Conservation (phyloP, 148 eudicot species). For the Fagopyrum esculentum region DNA sequence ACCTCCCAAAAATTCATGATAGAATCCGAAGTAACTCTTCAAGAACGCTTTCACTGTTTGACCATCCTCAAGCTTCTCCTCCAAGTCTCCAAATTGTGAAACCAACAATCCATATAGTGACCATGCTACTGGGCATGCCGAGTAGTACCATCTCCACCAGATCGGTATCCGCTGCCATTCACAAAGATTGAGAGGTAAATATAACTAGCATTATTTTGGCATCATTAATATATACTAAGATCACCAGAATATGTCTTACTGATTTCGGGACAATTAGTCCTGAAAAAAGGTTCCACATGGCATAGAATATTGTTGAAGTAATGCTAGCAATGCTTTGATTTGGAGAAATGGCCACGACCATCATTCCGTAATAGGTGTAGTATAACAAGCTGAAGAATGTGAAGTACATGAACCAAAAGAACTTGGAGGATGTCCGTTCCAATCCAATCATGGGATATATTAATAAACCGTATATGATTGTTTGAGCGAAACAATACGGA, state of each 20-base stretch:
- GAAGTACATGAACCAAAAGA: conserved; percentile 10
- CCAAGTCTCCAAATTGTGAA: conserved; percentile 4
- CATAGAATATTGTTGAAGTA: not conserved
- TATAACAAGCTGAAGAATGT: not conserved
- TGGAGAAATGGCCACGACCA: not conserved
- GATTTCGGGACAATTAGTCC: not conserved
- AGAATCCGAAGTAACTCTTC: not conserved
- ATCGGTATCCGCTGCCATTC: conserved; percentile 3
- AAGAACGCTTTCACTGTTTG: not conserved
- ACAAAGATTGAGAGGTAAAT: not conserved
- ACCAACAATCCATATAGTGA: not conserved
- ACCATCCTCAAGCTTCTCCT: not conserved
- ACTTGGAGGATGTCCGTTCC: not conserved
- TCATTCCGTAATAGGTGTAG: not conserved
- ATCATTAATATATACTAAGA: no score
- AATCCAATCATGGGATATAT: not conserved
- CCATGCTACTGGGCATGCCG: not conserved
- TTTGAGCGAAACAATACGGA: not conserved
- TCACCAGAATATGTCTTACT: not conserved
- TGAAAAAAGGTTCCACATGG: not conserved
- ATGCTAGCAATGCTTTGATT: not conserved
- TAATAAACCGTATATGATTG: not conserved
- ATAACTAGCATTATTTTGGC: not conserved
- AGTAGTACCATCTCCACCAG: conserved; percentile 7
- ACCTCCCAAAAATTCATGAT: not conserved